Conservation (phyloP, 2,329 filamentous ascomycete species). For the Cladosporium sp. region DNA sequence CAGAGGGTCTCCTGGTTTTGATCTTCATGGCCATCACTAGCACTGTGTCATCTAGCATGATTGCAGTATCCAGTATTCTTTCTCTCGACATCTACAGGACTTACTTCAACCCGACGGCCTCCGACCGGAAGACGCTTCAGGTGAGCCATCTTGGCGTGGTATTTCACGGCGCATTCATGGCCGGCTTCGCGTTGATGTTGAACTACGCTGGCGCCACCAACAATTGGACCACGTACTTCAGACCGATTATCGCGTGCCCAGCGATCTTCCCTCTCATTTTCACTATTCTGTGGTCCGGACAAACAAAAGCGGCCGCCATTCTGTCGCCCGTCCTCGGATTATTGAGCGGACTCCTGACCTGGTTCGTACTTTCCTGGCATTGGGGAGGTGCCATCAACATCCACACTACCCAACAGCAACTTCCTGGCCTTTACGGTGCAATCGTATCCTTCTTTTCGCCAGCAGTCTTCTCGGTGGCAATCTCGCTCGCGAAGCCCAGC, state of each 20-base stretch:
- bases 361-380: conserved; percentile 36
- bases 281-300: conserved; percentile 41
- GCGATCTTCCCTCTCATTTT: conserved; percentile 42
- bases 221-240: conserved; percentile 41
- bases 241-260: conserved; percentile 38
- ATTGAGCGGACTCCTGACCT: conserved; percentile 36
- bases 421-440: conserved; percentile 42
- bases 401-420: conserved; percentile 33
- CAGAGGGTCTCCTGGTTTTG: conserved; percentile 42
- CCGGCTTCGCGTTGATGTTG: conserved; percentile 42
- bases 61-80: conserved; percentile 47
- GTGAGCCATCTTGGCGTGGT: conserved; percentile 45
- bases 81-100: conserved; percentile 47
- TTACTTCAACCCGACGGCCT: conserved; percentile 43
- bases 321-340: conserved; percentile 42
- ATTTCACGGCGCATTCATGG: conserved; percentile 44
- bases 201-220: conserved; percentile 46
- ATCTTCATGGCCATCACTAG: conserved; percentile 49
- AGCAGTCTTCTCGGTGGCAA: conserved; percentile 39
- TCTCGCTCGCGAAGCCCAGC: conserved; percentile 31
- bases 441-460: conserved; percentile 43
- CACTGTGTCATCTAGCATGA: conserved; percentile 46
- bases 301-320: conserved; percentile 41
- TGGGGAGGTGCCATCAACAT: conserved; percentile 38
- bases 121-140: conserved; percentile 36